Evolutionary conservation across 305 asterid genomes (phyloP).

Genomic region (Ilex paraguariensis): DNA sequence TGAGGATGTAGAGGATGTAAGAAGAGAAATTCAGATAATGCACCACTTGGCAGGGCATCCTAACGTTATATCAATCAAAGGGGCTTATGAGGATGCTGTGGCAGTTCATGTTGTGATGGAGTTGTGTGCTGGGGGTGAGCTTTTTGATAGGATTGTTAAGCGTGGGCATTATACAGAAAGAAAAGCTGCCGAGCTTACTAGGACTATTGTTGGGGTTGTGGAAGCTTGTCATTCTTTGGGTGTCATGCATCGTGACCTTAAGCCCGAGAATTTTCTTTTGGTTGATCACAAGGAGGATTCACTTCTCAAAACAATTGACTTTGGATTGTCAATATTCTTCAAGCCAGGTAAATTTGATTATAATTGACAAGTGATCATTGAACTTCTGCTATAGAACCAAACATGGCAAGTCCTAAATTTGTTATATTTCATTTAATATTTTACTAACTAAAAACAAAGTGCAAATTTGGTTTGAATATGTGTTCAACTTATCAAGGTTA

Average conservation of each 20-base stretch:
- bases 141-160: slow-evolving; percentile 60
- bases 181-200: slow-evolving; percentile 41
- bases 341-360: background rate
- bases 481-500: background rate
- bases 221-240: background rate
- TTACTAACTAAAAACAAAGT: too few relatives aligned
- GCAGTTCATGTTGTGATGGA: slow-evolving; percentile 40
- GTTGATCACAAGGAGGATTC: background rate
- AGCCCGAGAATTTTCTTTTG: too few relatives aligned
- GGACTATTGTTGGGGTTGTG: too few relatives aligned
- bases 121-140: too few relatives aligned
- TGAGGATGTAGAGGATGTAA: slow-evolving; percentile 77
- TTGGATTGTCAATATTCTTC: too few relatives aligned
- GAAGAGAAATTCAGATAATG: slow-evolving; percentile 80
- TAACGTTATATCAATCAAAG: too few relatives aligned
- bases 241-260: too few relatives aligned
- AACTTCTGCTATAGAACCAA: too few relatives aligned
- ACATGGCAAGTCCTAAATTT: background rate
- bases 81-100: too few relatives aligned
- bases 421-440: background rate
- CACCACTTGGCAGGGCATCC: slow-evolving; percentile 13
- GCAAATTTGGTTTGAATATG: background rate
- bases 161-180: slow-evolving; percentile 72
- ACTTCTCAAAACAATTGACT: background rate
- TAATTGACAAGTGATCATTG: background rate